A percentile compares a stretch with the other conserved stretches of the same genome.
These are phyloP conservation scores for Musa schizocarpa DNA, from an alignment of 176 grass and related monocot species.

Conservation along the genomic window DNA sequence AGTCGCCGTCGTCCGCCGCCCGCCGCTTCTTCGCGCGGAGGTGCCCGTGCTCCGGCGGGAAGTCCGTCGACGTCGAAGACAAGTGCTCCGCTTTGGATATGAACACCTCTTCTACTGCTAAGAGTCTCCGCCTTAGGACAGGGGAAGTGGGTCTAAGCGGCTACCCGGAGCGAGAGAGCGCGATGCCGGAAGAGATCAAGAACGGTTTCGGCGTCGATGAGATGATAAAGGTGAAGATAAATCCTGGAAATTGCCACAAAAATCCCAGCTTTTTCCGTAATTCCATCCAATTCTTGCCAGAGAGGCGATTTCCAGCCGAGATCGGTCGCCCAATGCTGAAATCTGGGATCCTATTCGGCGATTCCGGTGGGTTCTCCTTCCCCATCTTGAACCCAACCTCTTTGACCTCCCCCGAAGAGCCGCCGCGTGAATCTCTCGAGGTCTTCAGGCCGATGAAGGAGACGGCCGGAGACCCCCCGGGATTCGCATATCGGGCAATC, in stretches of 20 bases:
- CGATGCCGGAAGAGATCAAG: constrained; percentile 2
- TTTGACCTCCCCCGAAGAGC: background rate
- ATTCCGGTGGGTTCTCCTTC: constrained; percentile 23
- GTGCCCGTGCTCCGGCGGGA: constrained; percentile 28
- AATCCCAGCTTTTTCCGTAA: constrained; percentile 11
- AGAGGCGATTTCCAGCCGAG: constrained; percentile 10
- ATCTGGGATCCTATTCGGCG: background rate
- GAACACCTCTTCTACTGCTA: background rate
- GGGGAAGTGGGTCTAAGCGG: background rate
- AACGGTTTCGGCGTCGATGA: constrained; percentile 19
- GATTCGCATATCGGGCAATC: background rate
- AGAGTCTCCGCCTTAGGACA: background rate
- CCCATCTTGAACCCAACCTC: constrained; percentile 7
- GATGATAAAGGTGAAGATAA: constrained; percentile 19
- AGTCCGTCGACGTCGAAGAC: constrained; percentile 27
- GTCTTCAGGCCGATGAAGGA: constrained; percentile 7
- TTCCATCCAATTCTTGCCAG: constrained; percentile 7
- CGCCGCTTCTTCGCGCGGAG: constrained; percentile 21
- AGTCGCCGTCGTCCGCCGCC: constrained; percentile 5
- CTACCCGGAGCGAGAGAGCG: constrained; percentile 9
- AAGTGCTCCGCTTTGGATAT: constrained; percentile 10
- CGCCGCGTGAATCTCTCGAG: constrained; percentile 11
- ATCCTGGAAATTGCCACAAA: constrained; percentile 16
- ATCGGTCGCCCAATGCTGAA: constrained; percentile 16
- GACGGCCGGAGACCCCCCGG: background rate